Evolutionary conservation across 495 filamentous ascomycete genomes (phyloP).

Genomic region (Daldinia vernicosa): DNA sequence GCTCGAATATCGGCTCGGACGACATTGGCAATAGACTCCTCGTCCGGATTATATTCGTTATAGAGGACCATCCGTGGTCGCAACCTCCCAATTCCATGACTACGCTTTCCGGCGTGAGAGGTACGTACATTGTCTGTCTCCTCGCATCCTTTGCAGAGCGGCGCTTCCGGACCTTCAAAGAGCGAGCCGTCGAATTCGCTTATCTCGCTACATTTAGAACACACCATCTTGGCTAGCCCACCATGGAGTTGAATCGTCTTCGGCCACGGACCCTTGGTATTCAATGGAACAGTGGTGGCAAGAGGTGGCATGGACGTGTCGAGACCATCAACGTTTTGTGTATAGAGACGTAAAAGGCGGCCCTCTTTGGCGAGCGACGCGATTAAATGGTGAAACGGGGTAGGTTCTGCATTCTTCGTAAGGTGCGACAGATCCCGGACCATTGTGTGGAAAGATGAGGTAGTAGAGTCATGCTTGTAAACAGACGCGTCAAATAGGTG

Average conservation of each 20-base stretch:
- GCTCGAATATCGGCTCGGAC: conserved; percentile 83
- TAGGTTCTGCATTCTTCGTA: conserved; percentile 79
- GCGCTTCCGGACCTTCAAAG: conserved; percentile 85
- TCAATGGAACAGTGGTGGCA: conserved; percentile 74
- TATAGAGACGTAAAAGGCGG: conserved; percentile 90
- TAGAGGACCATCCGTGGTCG: conserved; percentile 95
- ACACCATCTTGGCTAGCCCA: conserved; percentile 94
- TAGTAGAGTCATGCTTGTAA: conserved; percentile 88
- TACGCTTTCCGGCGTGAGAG: conserved; percentile 82
- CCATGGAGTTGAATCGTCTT: conserved; percentile 93
- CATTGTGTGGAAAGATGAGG: conserved; percentile 92
- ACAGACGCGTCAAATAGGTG: conserved; percentile 97
- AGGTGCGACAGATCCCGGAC: conserved; percentile 84
- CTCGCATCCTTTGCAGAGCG: conserved; percentile 79
- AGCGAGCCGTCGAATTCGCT: conserved; percentile 77
- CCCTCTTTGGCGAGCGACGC: conserved; percentile 89
- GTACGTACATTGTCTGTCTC: conserved; percentile 79
- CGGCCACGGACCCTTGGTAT: conserved; percentile 87
- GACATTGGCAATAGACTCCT: conserved; percentile 92
- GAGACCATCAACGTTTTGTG: conserved; percentile 94
- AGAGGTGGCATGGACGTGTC: conserved; percentile 86
- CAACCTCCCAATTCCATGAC: conserved; percentile 90
- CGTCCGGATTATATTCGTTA: conserved; percentile 96
- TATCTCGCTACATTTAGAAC: conserved; percentile 85
- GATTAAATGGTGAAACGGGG: conserved; percentile 91